Percentiles rank a stretch among this genome's conserved stretches.
These are phyloP conservation scores for Aspergillus sp. DNA, from an alignment of 2,329 filamentous ascomycete species.

Conservation along the genomic window DNA sequence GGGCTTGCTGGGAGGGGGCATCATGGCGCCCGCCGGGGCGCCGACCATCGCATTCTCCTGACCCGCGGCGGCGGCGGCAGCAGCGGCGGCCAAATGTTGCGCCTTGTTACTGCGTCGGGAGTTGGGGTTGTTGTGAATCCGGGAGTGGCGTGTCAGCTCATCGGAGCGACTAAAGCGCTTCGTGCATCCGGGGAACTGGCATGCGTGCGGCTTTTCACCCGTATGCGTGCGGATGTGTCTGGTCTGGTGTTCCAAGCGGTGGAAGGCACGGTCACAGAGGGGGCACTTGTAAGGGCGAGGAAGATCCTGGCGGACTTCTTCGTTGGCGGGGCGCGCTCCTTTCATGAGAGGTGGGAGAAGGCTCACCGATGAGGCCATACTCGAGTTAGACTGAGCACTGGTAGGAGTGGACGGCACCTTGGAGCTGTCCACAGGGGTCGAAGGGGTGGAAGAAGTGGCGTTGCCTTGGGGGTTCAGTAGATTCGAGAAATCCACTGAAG, in stretches of 20 bases:
- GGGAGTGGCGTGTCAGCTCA: conserved; percentile 91
- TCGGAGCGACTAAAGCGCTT: conserved; percentile 97
- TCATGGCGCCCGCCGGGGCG: conserved; percentile 58
- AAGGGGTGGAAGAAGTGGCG: conserved; percentile 16
- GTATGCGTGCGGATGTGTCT: conserved; percentile 95
- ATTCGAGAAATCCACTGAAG: conserved; percentile 72
- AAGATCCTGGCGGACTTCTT: conserved; percentile 68
- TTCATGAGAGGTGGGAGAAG: conserved; percentile 45
- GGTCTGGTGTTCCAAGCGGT: conserved; percentile 92
- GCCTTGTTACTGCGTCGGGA: conserved; percentile 89
- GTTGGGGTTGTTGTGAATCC: conserved; percentile 99
- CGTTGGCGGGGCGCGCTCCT: conserved; percentile 55
- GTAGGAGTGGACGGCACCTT: conserved; percentile 26
- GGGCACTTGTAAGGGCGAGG: conserved; percentile 98
- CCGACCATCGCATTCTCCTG: conserved; percentile 49
- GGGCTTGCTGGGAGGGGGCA: conserved; percentile 74
- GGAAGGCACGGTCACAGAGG: conserved; percentile 97
- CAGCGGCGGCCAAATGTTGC: conserved; percentile 58
- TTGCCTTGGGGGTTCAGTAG: conserved; percentile 64
- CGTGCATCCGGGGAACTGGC: conserved; percentile 90
- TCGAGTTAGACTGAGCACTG: conserved; percentile 25
- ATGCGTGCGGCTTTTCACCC: conserved; percentile 96
- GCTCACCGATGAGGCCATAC: conserved; percentile 43
- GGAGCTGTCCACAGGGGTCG: conserved; percentile 22
- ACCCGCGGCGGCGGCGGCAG: conserved; percentile 52